Base-by-base conservation (phyloP, 164 flowering plant species). In the Aristolochia californica region DNA sequence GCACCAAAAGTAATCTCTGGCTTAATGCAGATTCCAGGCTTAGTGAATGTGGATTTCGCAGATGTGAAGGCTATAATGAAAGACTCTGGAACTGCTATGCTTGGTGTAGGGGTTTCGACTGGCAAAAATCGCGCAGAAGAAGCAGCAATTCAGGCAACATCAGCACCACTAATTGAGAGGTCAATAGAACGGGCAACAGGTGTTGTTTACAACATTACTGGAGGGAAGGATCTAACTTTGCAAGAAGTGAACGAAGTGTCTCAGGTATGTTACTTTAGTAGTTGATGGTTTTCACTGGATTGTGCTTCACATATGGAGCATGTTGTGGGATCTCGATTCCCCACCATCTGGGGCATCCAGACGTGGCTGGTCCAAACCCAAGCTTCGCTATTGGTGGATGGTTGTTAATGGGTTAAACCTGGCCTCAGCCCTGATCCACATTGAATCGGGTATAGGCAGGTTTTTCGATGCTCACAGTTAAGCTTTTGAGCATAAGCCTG, bases 71-170 rank as follows among this genome's bases (percentile, higher is more conserved):
- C 97, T 56, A 88, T 94, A 55, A 94, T 90, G 99, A 90, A 84
- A 67, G 84, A 94, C 69, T 94, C 97, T 30, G 99, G 99, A 55
- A 94, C 99, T 61, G 96, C 97, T 60, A 94, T 94, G 99, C 99
- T 94, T 65, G 97, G 99, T 45, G 97, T 94, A 43, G 99, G 97
- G 21, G 96, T 90, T 67, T 94, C 99, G 9, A 85, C 96, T 51
- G 83, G 97, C 78, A 90, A 94, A 74, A 94, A 94, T 68, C 96
- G 97, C 27, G 99, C 99, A 53, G 89, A 84, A 78, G 99, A 94
- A 77, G 97, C 97, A 58, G 99, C 99, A 44, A 93, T 88, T 70
- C 97, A 94, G 67, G 97, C 99, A 27, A 94, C 95, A 59, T 71
- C 84, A 66, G 97, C 97, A 56, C 99, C 97, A 43, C 66, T 90